Evolutionary conservation across 257 asterid genomes (phyloP).

Genomic region (Primulina eburnea): DNA sequence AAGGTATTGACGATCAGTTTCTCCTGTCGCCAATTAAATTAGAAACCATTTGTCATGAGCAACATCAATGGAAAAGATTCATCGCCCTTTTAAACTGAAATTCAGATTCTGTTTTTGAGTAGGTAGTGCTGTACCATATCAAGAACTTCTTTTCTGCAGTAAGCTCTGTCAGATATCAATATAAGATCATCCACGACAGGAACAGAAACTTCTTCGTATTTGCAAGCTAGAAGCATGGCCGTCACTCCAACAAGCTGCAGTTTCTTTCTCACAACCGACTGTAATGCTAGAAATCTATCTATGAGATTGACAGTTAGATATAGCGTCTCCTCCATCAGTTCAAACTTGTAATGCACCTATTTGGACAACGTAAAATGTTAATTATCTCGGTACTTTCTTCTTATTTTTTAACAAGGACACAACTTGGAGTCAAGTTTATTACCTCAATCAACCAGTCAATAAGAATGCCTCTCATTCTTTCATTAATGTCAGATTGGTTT

Average conservation of each 20-base stretch:
- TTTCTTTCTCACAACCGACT: slow-evolving; percentile 71
- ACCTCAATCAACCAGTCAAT: slow-evolving; percentile 98
- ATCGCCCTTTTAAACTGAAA: neutral
- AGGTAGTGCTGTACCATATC: slow-evolving; percentile 53
- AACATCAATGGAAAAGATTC: neutral
- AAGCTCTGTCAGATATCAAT: slow-evolving; percentile 83
- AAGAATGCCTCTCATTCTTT: slow-evolving; percentile 83
- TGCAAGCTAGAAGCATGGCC: slow-evolving; percentile 92
- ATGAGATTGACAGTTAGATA: slow-evolving; percentile 78
- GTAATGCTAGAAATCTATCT: slow-evolving; percentile 67
- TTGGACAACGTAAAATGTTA: slow-evolving; percentile 1
- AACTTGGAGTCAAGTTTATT: neutral
- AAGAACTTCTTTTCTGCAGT: slow-evolving; percentile 72
- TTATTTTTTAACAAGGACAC: slow-evolving; percentile 3
- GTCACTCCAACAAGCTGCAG: slow-evolving; percentile 91
- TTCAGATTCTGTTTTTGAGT: neutral
- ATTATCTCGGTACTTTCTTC: neutral
- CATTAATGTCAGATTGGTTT: slow-evolving; percentile 73
- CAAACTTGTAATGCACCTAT: slow-evolving; percentile 95
- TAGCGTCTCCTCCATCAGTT: slow-evolving; percentile 89
- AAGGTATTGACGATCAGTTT: slow-evolving; percentile 66
- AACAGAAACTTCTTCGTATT: slow-evolving; percentile 91
- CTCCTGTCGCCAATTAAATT: slow-evolving; percentile 48
- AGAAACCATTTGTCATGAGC: neutral
- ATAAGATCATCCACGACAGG: slow-evolving; percentile 92